phyloP scores from a whole-genome alignment of 2,329 filamentous ascomycete genomes.

The Calonectria henricotiae region DNA sequence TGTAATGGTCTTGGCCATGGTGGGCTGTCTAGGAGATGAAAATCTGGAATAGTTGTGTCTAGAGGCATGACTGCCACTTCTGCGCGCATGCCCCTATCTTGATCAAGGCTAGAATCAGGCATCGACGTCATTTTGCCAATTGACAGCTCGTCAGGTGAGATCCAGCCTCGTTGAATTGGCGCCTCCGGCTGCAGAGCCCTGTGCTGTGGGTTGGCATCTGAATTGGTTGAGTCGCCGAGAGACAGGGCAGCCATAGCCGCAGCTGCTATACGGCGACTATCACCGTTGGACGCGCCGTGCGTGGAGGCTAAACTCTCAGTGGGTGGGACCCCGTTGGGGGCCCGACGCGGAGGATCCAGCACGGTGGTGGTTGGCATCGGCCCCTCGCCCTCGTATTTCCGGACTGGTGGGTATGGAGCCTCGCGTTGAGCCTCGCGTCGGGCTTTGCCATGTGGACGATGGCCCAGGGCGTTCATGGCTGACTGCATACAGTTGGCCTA shows the following conservation, averaged over 20 bases:
- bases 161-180: neutral
- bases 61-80: no score
- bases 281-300: neutral
- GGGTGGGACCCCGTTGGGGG: neutral
- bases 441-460: neutral
- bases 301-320: neutral
- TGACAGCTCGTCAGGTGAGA: neutral
- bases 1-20: no score
- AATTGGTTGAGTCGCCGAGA: neutral
- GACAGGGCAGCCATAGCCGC: slow-evolving; percentile 3
- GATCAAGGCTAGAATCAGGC: neutral
- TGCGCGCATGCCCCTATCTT: neutral
- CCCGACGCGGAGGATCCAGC: neutral
- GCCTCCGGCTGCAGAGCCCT: neutral
- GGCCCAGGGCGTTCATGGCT: neutral
- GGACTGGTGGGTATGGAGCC: neutral
- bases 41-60: no score
- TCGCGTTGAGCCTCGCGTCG: slow-evolving; percentile 8
- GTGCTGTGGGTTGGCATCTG: neutral
- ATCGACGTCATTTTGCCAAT: neutral
- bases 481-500: neutral
- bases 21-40: no score
- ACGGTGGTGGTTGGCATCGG: neutral
- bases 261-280: neutral
- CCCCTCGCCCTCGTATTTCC: neutral